Conservation (phyloP, 2,329 filamentous ascomycete species). For the Trichoderma pleuroti region DNA sequence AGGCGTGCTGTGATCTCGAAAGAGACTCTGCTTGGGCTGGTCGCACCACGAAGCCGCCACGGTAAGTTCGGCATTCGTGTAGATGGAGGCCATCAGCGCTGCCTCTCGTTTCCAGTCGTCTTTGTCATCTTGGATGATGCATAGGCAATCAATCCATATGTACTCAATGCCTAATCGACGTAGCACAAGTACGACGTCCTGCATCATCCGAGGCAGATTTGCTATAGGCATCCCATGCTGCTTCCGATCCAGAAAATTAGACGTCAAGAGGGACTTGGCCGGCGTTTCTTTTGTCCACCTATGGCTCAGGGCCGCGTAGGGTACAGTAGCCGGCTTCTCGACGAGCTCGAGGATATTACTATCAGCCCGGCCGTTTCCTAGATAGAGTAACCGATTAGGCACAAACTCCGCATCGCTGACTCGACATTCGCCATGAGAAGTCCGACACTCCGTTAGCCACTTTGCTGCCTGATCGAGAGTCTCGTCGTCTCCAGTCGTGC, state of each 20-base stretch:
- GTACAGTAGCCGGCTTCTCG: not conserved
- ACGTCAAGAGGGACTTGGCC: not conserved
- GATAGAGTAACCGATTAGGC: constrained; percentile 14
- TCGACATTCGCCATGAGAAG: not conserved
- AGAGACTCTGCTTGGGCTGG: constrained; percentile 10
- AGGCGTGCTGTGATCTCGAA: not conserved
- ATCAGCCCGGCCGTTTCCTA: not conserved
- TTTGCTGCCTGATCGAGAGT: not conserved
- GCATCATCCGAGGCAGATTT: constrained; percentile 18
- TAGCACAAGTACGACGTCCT: constrained; percentile 10
- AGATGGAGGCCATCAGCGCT: constrained; percentile 20
- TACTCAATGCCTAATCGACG: constrained; percentile 18
- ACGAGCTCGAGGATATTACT: not conserved
- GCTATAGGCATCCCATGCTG: constrained; percentile 3
- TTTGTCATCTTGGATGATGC: constrained; percentile 23
- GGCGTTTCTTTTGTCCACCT: constrained; percentile 17
- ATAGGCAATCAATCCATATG: constrained; percentile 23
- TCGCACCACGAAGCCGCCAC: constrained; percentile 18
- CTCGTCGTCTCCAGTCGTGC: not conserved
- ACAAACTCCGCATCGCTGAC: not conserved
- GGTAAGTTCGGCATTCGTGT: constrained; percentile 18
- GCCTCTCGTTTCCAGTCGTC: constrained; percentile 23
- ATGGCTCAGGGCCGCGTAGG: constrained; percentile 15
- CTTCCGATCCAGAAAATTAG: not conserved
- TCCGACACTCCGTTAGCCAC: constrained; percentile 7